Conservation (phyloP, 2,329 filamentous ascomycete genomes). For the Microcera coccophila region DNA sequence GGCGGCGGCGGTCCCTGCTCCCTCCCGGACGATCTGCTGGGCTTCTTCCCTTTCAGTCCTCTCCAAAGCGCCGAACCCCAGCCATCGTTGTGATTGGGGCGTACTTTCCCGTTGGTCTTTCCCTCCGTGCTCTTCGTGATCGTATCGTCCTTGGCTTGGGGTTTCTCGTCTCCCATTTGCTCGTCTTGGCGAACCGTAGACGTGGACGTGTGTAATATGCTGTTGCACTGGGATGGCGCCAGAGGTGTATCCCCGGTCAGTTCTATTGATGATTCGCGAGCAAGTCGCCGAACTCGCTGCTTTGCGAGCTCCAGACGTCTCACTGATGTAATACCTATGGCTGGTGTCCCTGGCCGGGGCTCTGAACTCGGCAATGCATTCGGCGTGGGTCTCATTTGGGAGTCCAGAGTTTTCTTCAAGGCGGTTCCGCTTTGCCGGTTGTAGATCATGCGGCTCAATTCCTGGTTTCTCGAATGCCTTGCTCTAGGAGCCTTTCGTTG, state of each 20-base stretch:
- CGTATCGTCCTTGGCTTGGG: not conserved
- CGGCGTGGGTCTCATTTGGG: slow-evolving; percentile 19
- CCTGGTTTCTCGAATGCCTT: slow-evolving; percentile 6
- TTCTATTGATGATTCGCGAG: slow-evolving; percentile 4
- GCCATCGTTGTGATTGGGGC: not conserved
- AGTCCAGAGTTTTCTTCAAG: slow-evolving; percentile 8
- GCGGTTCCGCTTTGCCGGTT: slow-evolving; percentile 17
- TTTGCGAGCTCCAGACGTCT: slow-evolving; percentile 11
- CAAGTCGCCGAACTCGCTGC: slow-evolving; percentile 10
- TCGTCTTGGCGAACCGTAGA: slow-evolving; percentile 12
- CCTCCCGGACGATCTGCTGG: not conserved
- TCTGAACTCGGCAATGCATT: slow-evolving; percentile 26
- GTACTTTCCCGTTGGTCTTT: not conserved
- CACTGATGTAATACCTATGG: slow-evolving; percentile 30
- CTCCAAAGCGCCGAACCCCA: not conserved
- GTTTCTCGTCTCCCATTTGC: not conserved
- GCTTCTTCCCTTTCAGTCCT: too few species aligned
- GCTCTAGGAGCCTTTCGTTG: not conserved
- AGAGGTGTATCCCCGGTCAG: not conserved
- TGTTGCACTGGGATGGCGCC: slow-evolving; percentile 16
- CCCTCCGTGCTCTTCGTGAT: not conserved
- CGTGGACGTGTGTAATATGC: slow-evolving; percentile 27
- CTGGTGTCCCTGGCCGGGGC: slow-evolving; percentile 17
- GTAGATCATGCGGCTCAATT: slow-evolving; percentile 18
- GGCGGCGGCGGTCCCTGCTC: not conserved